Percentiles rank a stretch among this genome's conserved stretches.
phyloP scores from a whole-genome alignment of 768 basidiomycete genomes.

The Imleria badia region DNA sequence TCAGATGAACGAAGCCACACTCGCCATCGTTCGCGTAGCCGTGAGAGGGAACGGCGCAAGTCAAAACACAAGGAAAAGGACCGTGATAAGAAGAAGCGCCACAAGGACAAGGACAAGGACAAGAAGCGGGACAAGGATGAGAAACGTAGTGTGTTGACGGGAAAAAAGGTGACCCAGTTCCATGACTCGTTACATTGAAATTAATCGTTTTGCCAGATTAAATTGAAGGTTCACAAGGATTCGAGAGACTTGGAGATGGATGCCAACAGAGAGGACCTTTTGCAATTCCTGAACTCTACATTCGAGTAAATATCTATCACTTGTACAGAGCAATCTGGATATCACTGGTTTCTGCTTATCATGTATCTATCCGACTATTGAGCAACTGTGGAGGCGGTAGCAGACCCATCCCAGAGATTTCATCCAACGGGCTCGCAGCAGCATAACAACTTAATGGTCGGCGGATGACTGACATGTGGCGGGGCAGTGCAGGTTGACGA shows the following conservation, averaged over 20 bases:
- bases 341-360: background rate
- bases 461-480: no score
- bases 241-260: slow-evolving; percentile 56
- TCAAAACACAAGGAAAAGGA: slow-evolving; percentile 28
- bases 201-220: slow-evolving; percentile 42
- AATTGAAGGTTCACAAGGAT: slow-evolving; percentile 62
- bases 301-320: slow-evolving; percentile 24
- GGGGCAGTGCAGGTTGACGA: no score
- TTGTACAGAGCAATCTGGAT: background rate
- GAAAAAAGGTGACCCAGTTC: slow-evolving; percentile 50
- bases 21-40: slow-evolving; percentile 24
- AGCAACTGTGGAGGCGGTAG: no score
- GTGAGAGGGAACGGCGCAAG: slow-evolving; percentile 24
- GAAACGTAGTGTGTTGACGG: slow-evolving; percentile 55
- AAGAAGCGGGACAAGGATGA: slow-evolving; percentile 45
- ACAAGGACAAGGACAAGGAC: slow-evolving; percentile 35
- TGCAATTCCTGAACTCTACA: slow-evolving; percentile 57
- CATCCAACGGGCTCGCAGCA: no score
- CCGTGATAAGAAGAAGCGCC: slow-evolving; percentile 39
- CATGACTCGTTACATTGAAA: background rate
- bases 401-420: no score
- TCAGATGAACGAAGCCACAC: slow-evolving; percentile 16
- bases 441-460: no score
- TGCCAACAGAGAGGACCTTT: slow-evolving; percentile 50
- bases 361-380: background rate